These are phyloP conservation scores for Xylaria nigripes DNA, from an alignment of 495 filamentous ascomycete species.

Conservation along the genomic window DNA sequence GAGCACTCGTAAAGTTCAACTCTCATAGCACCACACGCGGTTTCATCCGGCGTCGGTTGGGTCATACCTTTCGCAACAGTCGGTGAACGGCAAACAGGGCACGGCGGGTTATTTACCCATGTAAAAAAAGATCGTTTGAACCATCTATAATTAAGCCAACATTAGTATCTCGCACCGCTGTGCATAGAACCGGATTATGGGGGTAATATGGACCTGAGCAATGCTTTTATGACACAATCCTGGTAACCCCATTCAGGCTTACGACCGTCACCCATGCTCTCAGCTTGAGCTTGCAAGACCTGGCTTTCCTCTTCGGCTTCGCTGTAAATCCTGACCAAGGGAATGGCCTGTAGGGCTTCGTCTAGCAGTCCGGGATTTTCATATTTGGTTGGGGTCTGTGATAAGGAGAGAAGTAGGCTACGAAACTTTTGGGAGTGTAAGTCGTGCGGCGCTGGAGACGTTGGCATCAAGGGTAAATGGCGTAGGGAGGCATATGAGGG, in stretches of 20 bases:
- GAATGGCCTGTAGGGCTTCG: conserved; percentile 78
- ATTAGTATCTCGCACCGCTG: conserved; percentile 19
- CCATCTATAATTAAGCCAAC: conserved; percentile 56
- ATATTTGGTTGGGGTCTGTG: conserved; percentile 79
- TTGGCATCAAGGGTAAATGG: conserved; percentile 73
- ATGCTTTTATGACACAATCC: conserved; percentile 87
- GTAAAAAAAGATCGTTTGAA: conserved; percentile 92
- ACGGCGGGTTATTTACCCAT: conserved; percentile 92
- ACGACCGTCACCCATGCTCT: conserved; percentile 64
- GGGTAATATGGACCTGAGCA: conserved; percentile 57
- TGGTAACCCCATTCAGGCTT: conserved; percentile 96
- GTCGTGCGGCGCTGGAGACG: conserved; percentile 60
- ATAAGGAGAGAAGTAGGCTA: conserved; percentile 71
- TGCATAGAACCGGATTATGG: background rate
- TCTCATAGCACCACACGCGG: conserved; percentile 71
- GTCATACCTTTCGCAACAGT: conserved; percentile 76
- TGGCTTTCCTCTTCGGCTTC: conserved; percentile 92
- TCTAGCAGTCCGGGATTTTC: conserved; percentile 95
- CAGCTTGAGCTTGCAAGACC: conserved; percentile 76
- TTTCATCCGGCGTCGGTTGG: conserved; percentile 78
- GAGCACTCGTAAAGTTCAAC: conserved; percentile 90
- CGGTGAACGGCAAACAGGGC: conserved; percentile 69
- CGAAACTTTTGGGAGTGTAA: conserved; percentile 69
- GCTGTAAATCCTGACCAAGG: conserved; percentile 83
- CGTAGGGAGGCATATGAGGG: conserved; percentile 60